These are phyloP conservation scores for Dothidotthia symphoricarpi DNA, from an alignment of 2,329 filamentous ascomycete genomes.

Conservation along the genomic window DNA sequence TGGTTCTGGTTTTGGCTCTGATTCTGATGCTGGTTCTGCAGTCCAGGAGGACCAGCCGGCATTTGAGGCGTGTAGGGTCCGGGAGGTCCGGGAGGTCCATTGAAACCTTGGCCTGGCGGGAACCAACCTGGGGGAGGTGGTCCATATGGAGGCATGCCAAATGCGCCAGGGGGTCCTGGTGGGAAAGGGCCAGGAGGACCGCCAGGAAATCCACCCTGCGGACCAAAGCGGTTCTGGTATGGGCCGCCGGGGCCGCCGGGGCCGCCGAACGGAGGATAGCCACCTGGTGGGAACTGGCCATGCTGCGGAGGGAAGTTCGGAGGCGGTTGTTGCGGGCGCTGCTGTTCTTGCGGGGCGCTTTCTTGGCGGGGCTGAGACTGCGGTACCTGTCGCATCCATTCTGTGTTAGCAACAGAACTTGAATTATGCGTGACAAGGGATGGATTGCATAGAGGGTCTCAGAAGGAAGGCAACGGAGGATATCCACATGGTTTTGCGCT, in stretches of 20 bases:
- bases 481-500: conserved; percentile 95
- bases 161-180: conserved; percentile 51
- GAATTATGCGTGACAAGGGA: conserved; percentile 6
- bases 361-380: conserved; percentile 28
- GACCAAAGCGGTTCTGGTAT: conserved; percentile 48
- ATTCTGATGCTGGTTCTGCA: conserved; percentile 39
- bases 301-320: conserved; percentile 42
- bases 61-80: conserved; percentile 63
- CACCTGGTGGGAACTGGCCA: conserved; percentile 44
- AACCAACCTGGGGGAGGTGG: conserved; percentile 70
- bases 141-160: conserved; percentile 71
- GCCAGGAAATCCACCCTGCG: conserved; percentile 48
- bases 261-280: conserved; percentile 43
- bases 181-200: conserved; percentile 49
- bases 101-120: conserved; percentile 73
- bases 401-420: conserved; percentile 22
- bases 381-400: conserved; percentile 30
- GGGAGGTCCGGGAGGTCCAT: conserved; percentile 63
- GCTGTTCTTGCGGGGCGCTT: conserved; percentile 21
- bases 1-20: conserved; percentile 39
- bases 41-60: conserved; percentile 57
- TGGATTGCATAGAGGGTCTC: conserved; percentile 51
- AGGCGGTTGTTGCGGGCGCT: conserved; percentile 39
- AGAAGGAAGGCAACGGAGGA: conserved; percentile 99
- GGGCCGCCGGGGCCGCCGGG: conserved; percentile 39